Evolutionary conservation across 1,139 yeast species (phyloP).

Genomic region (Saccharomyces hybrid): DNA sequence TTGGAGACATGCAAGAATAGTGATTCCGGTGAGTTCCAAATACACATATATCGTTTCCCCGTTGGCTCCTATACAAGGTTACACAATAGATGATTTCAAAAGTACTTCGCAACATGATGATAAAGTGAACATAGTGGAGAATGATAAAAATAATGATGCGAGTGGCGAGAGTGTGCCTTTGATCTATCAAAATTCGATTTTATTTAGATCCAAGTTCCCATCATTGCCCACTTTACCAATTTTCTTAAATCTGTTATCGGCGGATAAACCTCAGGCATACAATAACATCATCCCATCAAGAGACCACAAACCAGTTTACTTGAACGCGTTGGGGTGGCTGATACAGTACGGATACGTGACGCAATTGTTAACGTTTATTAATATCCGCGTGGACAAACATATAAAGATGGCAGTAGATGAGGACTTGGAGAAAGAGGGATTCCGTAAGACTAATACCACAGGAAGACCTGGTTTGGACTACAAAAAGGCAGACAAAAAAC

Average conservation of each 20-base stretch:
- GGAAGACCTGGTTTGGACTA: constrained; percentile 11
- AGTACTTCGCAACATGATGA: constrained; percentile 2
- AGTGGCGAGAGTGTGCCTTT: constrained; percentile 11
- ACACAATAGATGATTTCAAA: constrained; percentile 14
- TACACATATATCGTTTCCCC: constrained; percentile 81
- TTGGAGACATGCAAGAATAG: constrained; percentile 86
- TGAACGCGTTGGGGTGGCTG: constrained; percentile 80
- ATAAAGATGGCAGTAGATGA: constrained; percentile 78
- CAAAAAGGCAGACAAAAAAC: constrained; percentile 14
- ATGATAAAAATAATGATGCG: constrained; percentile 1
- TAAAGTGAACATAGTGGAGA: constrained; percentile 3
- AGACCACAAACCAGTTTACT: constrained; percentile 70
- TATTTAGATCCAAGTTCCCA: constrained; percentile 60
- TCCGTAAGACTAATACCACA: constrained; percentile 22
- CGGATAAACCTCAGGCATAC: constrained; percentile 65
- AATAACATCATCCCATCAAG: constrained; percentile 69
- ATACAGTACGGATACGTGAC: constrained; percentile 72
- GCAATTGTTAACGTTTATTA: constrained; percentile 73
- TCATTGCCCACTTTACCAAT: constrained; percentile 71
- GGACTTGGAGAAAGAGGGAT: constrained; percentile 60
- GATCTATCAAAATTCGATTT: constrained; percentile 33
- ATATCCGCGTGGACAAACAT: constrained; percentile 65
- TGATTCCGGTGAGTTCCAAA: constrained; percentile 68
- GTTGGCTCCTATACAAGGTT: constrained; percentile 63
- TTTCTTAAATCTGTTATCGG: constrained; percentile 60